Evolutionary conservation across 345 rosid species (phyloP).

Genomic region (Melastoma malabathricum): DNA sequence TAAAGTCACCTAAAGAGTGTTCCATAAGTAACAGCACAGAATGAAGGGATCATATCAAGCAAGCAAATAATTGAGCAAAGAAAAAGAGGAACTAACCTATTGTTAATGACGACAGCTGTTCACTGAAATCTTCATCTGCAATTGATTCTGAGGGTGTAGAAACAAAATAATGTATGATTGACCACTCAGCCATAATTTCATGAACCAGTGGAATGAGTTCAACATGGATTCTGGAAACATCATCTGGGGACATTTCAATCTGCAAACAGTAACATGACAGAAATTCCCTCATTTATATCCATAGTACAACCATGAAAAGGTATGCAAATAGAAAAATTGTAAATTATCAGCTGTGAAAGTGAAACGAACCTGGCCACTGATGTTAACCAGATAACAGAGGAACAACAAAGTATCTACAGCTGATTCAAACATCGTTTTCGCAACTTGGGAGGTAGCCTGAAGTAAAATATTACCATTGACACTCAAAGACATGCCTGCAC

Average conservation of each 20-base stretch:
- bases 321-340: not conserved
- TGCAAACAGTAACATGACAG: constrained; percentile 15
- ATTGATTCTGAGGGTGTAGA: constrained; percentile 66
- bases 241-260: constrained; percentile 60
- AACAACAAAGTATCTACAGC: constrained; percentile 66
- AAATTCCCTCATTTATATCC: not conserved
- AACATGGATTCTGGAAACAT: constrained; percentile 54
- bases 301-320: no score
- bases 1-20: no score
- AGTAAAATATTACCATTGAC: constrained; percentile 36
- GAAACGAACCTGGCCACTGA: constrained; percentile 66
- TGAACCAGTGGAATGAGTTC: constrained; percentile 87
- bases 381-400: constrained; percentile 56
- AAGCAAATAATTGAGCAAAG: not conserved
- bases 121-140: constrained; percentile 74
- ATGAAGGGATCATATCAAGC: not conserved
- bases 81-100: constrained; percentile 46
- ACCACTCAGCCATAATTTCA: constrained; percentile 78
- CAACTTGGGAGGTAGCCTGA: constrained; percentile 77
- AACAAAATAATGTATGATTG: constrained; percentile 51
- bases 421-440: constrained; percentile 74
- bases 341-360: constrained; percentile 4
- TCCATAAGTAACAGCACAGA: constrained; percentile 1
- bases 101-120: constrained; percentile 74
- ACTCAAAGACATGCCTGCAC: constrained; percentile 30